Evolutionary conservation across 164 flowering plant species (phyloP).

Genomic region (Sedum album): DNA sequence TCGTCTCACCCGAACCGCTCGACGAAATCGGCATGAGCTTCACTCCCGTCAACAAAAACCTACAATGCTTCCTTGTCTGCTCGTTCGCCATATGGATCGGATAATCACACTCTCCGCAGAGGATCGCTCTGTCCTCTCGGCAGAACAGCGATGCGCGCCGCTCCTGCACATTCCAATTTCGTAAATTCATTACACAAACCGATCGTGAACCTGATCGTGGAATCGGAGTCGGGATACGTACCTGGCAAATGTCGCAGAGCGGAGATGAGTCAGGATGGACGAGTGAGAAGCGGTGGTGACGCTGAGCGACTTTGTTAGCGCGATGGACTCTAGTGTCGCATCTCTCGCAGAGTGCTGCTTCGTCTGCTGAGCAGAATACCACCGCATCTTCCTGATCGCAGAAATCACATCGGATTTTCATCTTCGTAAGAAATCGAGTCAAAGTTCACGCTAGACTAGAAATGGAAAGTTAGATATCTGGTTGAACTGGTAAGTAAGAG

Average conservation of each 20-base stretch:
- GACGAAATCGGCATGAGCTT: background rate
- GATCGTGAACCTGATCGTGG: background rate
- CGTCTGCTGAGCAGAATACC: background rate
- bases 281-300: background rate
- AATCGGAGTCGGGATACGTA: background rate
- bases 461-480: background rate
- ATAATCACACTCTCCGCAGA: constrained; percentile 2
- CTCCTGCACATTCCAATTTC: constrained; percentile 2
- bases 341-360: background rate
- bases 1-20: background rate
- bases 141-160: constrained; percentile 1
- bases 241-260: constrained; percentile 1
- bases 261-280: background rate
- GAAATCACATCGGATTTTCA: constrained; percentile 4
- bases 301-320: background rate
- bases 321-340: background rate
- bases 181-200: too few relatives aligned
- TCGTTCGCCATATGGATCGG: constrained; percentile 1
- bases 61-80: background rate
- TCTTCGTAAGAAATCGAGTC: background rate
- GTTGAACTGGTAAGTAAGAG: background rate
- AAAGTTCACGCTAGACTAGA: background rate
- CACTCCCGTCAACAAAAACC: constrained; percentile 5
- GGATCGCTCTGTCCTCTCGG: background rate
- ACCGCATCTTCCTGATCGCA: background rate